These are phyloP conservation scores for Cinnamomum chago DNA, from an alignment of 164 flowering plant genomes.

Conservation along the genomic window DNA sequence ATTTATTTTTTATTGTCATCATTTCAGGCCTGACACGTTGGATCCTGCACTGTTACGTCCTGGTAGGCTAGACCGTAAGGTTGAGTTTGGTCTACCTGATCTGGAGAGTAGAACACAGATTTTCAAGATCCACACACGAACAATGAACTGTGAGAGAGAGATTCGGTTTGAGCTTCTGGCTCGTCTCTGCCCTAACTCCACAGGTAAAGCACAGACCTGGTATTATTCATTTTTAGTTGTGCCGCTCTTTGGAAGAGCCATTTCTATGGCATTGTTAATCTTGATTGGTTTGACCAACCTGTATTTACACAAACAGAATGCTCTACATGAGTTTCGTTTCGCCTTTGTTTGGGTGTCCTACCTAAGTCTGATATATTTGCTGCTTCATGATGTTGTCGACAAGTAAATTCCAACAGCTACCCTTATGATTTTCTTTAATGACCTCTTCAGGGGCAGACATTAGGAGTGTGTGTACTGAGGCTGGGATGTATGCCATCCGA, in stretches of 20 bases:
- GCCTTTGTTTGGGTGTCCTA: too few relatives aligned
- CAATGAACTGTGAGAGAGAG: constrained; percentile 16
- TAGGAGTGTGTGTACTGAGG: constrained; percentile 97
- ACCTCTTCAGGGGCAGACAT: constrained; percentile 76
- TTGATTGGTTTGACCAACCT: too few relatives aligned
- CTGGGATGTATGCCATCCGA: constrained; percentile 98
- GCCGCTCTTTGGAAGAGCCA: neutral
- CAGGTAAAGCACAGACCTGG: constrained; percentile 43
- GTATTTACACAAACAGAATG: too few relatives aligned
- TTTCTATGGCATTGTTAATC: too few relatives aligned
- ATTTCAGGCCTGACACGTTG: constrained; percentile 83
- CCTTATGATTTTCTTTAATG: neutral
- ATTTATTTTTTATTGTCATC: neutral
- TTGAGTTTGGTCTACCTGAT: constrained; percentile 85
- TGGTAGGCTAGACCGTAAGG: constrained; percentile 84
- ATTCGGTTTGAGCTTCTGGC: constrained; percentile 91
- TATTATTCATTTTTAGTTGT: neutral
- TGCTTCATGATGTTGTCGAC: too few relatives aligned
- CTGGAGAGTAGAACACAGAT: constrained; percentile 79
- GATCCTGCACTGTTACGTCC: constrained; percentile 97
- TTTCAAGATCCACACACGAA: constrained; percentile 51
- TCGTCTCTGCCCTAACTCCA: constrained; percentile 96
- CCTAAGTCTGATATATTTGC: too few relatives aligned
- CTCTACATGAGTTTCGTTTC: too few relatives aligned
- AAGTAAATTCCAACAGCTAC: too few relatives aligned